phyloP scores from a whole-genome alignment of 257 asterid genomes.

The Lavandula angustifolia region DNA sequence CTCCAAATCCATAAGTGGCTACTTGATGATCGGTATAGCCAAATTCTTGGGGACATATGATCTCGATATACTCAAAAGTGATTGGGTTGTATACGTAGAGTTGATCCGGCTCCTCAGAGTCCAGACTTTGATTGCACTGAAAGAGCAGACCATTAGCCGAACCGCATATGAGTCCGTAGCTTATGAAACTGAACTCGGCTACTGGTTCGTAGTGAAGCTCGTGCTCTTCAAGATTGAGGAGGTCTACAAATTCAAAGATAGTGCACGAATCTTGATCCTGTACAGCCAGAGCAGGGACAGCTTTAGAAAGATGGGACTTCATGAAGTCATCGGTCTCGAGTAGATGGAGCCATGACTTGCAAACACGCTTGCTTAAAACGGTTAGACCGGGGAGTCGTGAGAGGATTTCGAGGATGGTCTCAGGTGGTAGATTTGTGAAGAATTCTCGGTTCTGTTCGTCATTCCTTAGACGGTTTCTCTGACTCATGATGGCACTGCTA shows the following conservation, averaged over 20 bases:
- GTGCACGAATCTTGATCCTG: neutral
- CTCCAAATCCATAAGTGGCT: constrained; percentile 45
- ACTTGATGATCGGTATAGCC: constrained; percentile 4
- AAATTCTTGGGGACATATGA: neutral
- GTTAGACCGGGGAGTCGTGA: constrained; percentile 34
- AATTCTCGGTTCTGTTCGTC: neutral
- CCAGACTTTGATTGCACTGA: neutral
- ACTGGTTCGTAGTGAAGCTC: neutral
- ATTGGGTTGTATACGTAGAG: neutral
- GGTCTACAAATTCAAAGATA: neutral
- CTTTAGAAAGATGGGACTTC: constrained; percentile 29
- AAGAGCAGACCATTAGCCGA: neutral
- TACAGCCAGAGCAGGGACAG: constrained; percentile 23
- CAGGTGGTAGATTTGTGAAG: neutral
- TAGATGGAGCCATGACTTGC: constrained; percentile 36
- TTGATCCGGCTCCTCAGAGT: neutral
- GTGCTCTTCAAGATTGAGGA: neutral
- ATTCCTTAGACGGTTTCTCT: neutral
- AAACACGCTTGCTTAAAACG: constrained; percentile 29
- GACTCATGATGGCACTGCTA: neutral
- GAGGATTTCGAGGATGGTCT: constrained; percentile 32
- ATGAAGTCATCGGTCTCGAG: constrained; percentile 29
- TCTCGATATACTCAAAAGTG: neutral
- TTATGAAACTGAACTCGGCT: neutral
- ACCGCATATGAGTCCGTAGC: neutral